phyloP scores from a whole-genome alignment of 2,329 filamentous ascomycete species.

The Aureobasidium sp. region DNA sequence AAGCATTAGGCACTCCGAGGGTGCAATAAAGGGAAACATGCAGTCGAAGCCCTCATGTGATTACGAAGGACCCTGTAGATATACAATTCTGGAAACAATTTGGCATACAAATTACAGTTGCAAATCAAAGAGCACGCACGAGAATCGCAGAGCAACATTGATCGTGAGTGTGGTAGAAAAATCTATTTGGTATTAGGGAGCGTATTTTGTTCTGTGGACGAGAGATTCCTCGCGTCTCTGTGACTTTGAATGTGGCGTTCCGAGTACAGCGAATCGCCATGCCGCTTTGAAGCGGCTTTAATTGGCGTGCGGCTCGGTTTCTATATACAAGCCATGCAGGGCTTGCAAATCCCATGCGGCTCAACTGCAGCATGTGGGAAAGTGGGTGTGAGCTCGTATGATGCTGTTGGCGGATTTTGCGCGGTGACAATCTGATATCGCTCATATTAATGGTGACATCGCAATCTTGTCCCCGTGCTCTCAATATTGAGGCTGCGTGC shows the following conservation, averaged over 20 bases:
- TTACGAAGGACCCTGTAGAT: background rate
- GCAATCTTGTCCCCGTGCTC: no score
- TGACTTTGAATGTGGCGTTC: background rate
- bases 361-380: background rate
- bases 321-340: background rate
- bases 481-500: background rate
- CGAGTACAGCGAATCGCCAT: background rate
- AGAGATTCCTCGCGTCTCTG: background rate
- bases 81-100: background rate
- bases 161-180: background rate
- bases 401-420: background rate
- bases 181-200: background rate
- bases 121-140: no score
- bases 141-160: background rate
- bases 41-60: background rate
- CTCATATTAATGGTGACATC: background rate
- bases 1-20: background rate
- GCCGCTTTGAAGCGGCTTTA: background rate
- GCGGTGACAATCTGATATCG: background rate
- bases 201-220: background rate
- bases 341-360: slow-evolving; percentile 3
- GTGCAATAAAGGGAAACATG: background rate
- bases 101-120: background rate
- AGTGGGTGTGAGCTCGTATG: background rate
- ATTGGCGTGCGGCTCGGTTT: background rate